Evolutionary conservation across 169 alveolate genomes (phyloP), one percentile per base, ranked within the genome.

Genomic region (Pseudocohnilembus persalinus): DNA sequence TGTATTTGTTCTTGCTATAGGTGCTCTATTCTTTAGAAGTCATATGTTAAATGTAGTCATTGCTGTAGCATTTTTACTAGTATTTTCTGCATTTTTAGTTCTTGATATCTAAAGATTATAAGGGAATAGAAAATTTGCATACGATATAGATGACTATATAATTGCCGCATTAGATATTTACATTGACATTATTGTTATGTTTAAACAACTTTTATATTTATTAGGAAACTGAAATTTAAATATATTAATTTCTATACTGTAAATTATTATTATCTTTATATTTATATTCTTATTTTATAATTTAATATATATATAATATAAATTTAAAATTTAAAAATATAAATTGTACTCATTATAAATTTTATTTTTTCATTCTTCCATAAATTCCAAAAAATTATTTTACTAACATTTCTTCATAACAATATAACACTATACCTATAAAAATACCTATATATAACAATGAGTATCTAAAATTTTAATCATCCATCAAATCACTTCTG

Each of bases 91-190:
- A 16, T 79, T 49, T 29, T 72, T 79, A 20, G 76, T 79, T 34
- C 49, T 79, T 29, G 84, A 79, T 79, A 29, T 79, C 1, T 30
- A 79, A 63, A 79, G 84, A 63, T 64, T 79, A 49, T 34, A 30
- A n/a, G 74, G 84, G 29, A 64, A 79, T 28, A 79, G 64, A 79
- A 29, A 74, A 34, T 49, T 79, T 63, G 63, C 35, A 24, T 79
- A 79, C 49, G 64, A 68, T n/a, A 79, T 79, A 35, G 84, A 79
- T 63, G 84, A 79, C 49, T 79, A 79, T 79, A 79, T 79, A 15
- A 79, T 79, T 35, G 84, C 84, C 25, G 84, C 84, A 0, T 64
- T 79, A 29, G 84, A 79, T 79, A 79, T 79, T 72, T 79, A 79
- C 30, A 79, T 79, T 24, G 84, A 79, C 29, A 79, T 79, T 11